These are phyloP conservation scores for Aspergillus sclerotiicarbonarius DNA, from an alignment of 495 filamentous ascomycete species.

Conservation along the genomic window DNA sequence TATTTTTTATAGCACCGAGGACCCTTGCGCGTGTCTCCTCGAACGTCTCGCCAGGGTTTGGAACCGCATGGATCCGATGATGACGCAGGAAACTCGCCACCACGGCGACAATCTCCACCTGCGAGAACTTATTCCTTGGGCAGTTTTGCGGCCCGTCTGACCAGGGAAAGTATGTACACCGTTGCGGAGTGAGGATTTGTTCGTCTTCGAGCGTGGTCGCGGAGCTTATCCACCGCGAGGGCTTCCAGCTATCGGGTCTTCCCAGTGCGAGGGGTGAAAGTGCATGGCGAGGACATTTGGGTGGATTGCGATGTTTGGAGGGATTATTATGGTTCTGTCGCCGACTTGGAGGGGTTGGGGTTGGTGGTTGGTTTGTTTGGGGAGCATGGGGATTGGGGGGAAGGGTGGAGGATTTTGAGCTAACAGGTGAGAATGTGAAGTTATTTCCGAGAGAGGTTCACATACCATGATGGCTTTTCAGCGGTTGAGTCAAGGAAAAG, in stretches of 20 bases:
- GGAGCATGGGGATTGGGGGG: not conserved
- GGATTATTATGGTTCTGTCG: not conserved
- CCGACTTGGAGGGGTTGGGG: not conserved
- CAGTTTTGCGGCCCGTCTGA: slow-evolving; percentile 4
- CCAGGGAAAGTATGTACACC: slow-evolving; percentile 6
- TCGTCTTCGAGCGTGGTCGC: not conserved
- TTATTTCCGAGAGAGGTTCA: not conserved
- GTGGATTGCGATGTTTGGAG: not conserved
- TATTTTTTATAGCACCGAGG: not conserved
- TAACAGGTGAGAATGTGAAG: not conserved
- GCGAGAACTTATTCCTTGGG: slow-evolving; percentile 3
- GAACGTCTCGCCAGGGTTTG: not conserved
- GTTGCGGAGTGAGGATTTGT: not conserved
- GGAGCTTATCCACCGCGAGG: not conserved
- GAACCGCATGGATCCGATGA: not conserved
- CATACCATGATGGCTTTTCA: not conserved
- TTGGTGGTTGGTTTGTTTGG: slow-evolving; percentile 1
- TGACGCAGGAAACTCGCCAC: not conserved
- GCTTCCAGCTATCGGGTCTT: not conserved
- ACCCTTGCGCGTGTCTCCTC: not conserved
- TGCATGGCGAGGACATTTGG: slow-evolving; percentile 1
- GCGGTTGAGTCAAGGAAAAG: slow-evolving; percentile 5
- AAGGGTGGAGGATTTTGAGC: slow-evolving; percentile 9
- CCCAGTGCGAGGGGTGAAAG: slow-evolving; percentile 1
- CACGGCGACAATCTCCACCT: slow-evolving; percentile 10